phyloP scores from a whole-genome alignment of 2,329 filamentous ascomycete genomes.

The Aschersonia sp. region DNA sequence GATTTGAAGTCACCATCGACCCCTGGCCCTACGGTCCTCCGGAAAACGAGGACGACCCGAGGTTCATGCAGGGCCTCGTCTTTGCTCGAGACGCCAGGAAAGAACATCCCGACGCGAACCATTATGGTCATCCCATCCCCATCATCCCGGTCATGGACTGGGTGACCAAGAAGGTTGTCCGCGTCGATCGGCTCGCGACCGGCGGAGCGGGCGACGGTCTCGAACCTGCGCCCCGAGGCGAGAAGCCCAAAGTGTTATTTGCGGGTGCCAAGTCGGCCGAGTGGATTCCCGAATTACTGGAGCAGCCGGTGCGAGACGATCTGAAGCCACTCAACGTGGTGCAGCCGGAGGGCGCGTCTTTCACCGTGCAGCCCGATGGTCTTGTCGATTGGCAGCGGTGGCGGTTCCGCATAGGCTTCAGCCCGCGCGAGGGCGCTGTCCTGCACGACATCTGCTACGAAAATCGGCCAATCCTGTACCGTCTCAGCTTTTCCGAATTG shows the following conservation, averaged over 20 bases:
- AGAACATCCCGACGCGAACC: constrained; percentile 40
- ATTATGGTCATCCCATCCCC: constrained; percentile 47
- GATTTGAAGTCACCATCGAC: constrained; percentile 30
- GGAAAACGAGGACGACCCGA: constrained; percentile 23
- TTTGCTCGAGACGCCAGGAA: constrained; percentile 28
- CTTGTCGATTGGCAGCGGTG: constrained; percentile 51
- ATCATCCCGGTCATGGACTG: constrained; percentile 45
- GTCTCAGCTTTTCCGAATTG: constrained; percentile 56
- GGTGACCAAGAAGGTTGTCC: constrained; percentile 36
- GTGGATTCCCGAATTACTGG: constrained; percentile 36
- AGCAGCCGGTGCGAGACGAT: constrained; percentile 29
- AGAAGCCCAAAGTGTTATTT: constrained; percentile 30
- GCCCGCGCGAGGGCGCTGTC: constrained; percentile 54
- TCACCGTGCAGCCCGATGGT: constrained; percentile 36
- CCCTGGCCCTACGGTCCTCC: constrained; percentile 52
- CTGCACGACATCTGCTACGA: constrained; percentile 58
- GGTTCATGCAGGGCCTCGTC: constrained; percentile 35
- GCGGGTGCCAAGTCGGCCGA: constrained; percentile 24
- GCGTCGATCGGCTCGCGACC: constrained; percentile 41
- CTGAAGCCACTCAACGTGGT: constrained; percentile 58
- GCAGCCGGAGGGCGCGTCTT: constrained; percentile 55
- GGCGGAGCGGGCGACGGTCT: constrained; percentile 31
- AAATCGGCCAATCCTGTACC: constrained; percentile 48
- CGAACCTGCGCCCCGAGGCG: constrained; percentile 15
- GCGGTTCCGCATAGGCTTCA: constrained; percentile 56